Conservation (phyloP, 2,329 filamentous ascomycete genomes). For the Aspergillus tanneri region DNA sequence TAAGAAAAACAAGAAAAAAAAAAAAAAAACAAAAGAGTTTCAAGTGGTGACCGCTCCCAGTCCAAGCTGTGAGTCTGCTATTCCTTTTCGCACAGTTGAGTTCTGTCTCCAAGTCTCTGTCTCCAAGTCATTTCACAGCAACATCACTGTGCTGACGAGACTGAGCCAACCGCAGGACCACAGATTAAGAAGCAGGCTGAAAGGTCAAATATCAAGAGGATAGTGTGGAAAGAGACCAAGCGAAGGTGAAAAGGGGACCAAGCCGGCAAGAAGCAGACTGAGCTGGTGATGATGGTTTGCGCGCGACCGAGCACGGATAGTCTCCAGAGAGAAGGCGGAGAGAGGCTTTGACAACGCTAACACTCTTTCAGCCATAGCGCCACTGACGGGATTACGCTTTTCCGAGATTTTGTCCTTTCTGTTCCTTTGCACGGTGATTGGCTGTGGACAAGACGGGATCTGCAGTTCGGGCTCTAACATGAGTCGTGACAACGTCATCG, state of each 20-base stretch:
- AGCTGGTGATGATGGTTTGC: conserved; percentile 33
- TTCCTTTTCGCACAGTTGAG: conserved; percentile 26
- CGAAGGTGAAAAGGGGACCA: conserved; percentile 5
- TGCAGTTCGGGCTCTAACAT: conserved; percentile 17
- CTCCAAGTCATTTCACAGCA: conserved; percentile 27
- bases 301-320: conserved; percentile 41
- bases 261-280: conserved; percentile 22
- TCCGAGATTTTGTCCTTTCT: conserved; percentile 21
- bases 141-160: conserved; percentile 26
- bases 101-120: too few relatives aligned
- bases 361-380: conserved; percentile 20
- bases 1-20: conserved; percentile 2
- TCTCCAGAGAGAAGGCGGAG: conserved; percentile 33
- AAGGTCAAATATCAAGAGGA: not conserved
- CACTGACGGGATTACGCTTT: conserved; percentile 23
- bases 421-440: conserved; percentile 1
- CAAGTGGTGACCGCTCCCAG: conserved; percentile 8
- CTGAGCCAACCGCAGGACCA: conserved; percentile 8
- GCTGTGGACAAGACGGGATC: conserved; percentile 11
- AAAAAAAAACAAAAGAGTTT: conserved; percentile 1
- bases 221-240: conserved; percentile 1
- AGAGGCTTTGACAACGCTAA: conserved; percentile 35
- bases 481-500: too few relatives aligned
- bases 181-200: not conserved
- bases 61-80: conserved; percentile 17